phyloP scores from a whole-genome alignment of 129 eudicot species.

The Helianthus annuus region HanXRQr2.0-SUNRISE NC_035447.2:21205401-21205900 shows the following conservation, averaged over 20 bases:
- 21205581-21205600: not conserved
- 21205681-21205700: constrained; percentile 9
- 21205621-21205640: not conserved
- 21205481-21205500: not conserved
- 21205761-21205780: constrained; percentile 31
- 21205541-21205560: no score
- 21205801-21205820: constrained; percentile 26
- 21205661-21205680: constrained; percentile 19
- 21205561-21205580: no score
- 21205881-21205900: no score
- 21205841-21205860: constrained; percentile 6
- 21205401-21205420: not conserved
- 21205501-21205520: not conserved
- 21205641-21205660: constrained; percentile 12
- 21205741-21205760: constrained; percentile 33
- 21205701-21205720: constrained; percentile 19
- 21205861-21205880: not conserved
- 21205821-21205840: constrained; percentile 27
- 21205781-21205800: constrained; percentile 25
- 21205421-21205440: not conserved
- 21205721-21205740: constrained; percentile 30
- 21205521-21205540: not conserved
- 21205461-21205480: not conserved
- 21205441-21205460: not conserved
- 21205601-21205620: not conserved